Percentiles rank a stretch among this genome's conserved stretches.
Conservation (phyloP, 345 rosid species). For the Mercurialis annua region DNA sequence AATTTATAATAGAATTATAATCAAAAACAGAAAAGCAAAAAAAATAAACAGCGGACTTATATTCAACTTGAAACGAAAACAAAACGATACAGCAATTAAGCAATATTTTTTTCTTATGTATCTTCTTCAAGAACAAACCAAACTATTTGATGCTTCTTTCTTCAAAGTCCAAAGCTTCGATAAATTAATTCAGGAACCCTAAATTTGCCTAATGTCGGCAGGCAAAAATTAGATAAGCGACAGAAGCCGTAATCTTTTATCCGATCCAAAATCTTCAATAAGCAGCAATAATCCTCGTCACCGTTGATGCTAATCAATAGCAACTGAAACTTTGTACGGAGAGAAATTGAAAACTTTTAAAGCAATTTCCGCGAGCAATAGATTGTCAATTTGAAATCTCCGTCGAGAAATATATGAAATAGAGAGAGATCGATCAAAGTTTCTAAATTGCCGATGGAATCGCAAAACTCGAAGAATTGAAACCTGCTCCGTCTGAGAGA, state of each 20-base stretch:
- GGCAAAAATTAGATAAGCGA: not conserved
- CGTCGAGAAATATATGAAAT: not conserved
- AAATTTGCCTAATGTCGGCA: too few species aligned
- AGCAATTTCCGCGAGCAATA: not conserved
- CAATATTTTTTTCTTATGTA: slow-evolving; percentile 9
- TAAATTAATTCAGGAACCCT: not conserved
- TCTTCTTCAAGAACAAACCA: slow-evolving; percentile 23
- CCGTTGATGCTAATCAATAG: not conserved
- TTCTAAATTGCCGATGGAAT: not conserved
- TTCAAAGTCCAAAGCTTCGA: not conserved
- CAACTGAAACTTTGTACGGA: not conserved
- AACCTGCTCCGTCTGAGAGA: not conserved
- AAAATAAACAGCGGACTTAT: slow-evolving; percentile 18
- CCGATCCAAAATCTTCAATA: slow-evolving; percentile 13
- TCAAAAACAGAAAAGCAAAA: not conserved
- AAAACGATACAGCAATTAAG: slow-evolving; percentile 20
- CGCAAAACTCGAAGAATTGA: not conserved
- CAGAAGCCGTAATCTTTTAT: not conserved
- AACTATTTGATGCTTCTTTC: not conserved
- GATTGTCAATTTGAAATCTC: not conserved
- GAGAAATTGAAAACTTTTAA: not conserved
- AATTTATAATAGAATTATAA: not conserved
- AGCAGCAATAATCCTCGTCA: not conserved
- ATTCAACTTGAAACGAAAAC: slow-evolving; percentile 19
- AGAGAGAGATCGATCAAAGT: not conserved